These are phyloP conservation scores for Polygonum aviculare DNA, from an alignment of 148 eudicot species.

Conservation along the genomic window DNA sequence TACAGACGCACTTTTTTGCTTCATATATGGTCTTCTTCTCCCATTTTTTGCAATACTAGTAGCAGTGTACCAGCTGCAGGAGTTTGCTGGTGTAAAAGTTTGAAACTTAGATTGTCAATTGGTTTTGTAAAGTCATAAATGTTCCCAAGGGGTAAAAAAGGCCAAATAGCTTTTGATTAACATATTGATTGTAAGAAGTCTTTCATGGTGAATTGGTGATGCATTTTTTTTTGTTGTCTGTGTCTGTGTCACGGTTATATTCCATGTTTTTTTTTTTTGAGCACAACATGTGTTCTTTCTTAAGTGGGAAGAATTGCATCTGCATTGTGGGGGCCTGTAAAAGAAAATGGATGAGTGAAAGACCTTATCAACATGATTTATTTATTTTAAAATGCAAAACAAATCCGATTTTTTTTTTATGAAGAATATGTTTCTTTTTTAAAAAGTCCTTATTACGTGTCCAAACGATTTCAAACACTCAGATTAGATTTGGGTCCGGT, in stretches of 20 bases:
- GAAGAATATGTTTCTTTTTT: no score
- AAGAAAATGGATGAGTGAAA: neutral
- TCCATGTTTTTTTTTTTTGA: neutral
- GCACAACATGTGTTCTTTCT: neutral
- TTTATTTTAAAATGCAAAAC: no score
- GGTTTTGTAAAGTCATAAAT: neutral
- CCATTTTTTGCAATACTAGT: neutral
- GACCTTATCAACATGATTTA: no score
- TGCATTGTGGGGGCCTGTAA: neutral
- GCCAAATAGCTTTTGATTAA: neutral
- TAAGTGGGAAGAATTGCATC: neutral
- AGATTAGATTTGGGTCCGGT: no score
- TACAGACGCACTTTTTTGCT: neutral
- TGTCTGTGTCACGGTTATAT: neutral
- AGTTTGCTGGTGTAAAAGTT: constrained; percentile 7
- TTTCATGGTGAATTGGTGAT: neutral
- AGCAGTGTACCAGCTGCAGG: neutral
- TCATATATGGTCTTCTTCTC: neutral
- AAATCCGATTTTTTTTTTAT: no score
- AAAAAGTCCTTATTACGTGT: no score
- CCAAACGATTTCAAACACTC: no score
- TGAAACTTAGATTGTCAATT: neutral
- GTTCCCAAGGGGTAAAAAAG: neutral
- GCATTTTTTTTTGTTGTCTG: neutral
- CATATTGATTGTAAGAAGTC: constrained; percentile 1